phyloP scores from a whole-genome alignment of 257 asterid genomes.

The Perilla frutescens region DNA sequence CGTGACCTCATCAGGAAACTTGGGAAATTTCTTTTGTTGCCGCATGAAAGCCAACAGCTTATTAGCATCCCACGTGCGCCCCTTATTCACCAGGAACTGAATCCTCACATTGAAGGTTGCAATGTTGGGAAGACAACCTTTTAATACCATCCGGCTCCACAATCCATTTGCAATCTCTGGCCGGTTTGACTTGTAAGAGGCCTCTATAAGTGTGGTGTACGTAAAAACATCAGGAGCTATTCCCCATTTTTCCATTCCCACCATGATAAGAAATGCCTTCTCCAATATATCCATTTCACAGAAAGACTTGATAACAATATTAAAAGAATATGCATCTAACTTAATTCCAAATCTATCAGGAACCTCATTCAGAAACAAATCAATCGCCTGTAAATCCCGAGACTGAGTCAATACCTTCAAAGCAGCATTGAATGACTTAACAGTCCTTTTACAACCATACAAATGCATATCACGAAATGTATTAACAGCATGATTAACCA shows the following conservation, averaged over 20 bases:
- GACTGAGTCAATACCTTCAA: slow-evolving; percentile 70
- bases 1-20: slow-evolving; percentile 72
- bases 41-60: slow-evolving; percentile 61
- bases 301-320: slow-evolving; percentile 70
- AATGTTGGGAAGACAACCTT: slow-evolving; percentile 70
- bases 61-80: slow-evolving; percentile 82
- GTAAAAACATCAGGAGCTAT: slow-evolving; percentile 76
- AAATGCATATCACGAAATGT: slow-evolving; percentile 78
- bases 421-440: slow-evolving; percentile 81
- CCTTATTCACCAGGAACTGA: slow-evolving; percentile 64
- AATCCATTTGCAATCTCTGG: slow-evolving; percentile 71
- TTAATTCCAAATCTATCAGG: slow-evolving; percentile 50
- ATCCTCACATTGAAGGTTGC: slow-evolving; percentile 83
- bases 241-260: slow-evolving; percentile 64
- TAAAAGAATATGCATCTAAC: slow-evolving; percentile 61
- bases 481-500: slow-evolving; percentile 65
- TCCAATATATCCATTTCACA: slow-evolving; percentile 65
- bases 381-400: slow-evolving; percentile 58
- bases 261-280: slow-evolving; percentile 63
- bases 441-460: slow-evolving; percentile 72
- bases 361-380: slow-evolving; percentile 57
- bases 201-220: slow-evolving; percentile 74
- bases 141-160: slow-evolving; percentile 79
- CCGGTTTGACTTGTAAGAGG: slow-evolving; percentile 58
- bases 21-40: slow-evolving; percentile 44